Conservation (phyloP, 1,139 yeast genomes). For the Yamadazyma sp. region DNA sequence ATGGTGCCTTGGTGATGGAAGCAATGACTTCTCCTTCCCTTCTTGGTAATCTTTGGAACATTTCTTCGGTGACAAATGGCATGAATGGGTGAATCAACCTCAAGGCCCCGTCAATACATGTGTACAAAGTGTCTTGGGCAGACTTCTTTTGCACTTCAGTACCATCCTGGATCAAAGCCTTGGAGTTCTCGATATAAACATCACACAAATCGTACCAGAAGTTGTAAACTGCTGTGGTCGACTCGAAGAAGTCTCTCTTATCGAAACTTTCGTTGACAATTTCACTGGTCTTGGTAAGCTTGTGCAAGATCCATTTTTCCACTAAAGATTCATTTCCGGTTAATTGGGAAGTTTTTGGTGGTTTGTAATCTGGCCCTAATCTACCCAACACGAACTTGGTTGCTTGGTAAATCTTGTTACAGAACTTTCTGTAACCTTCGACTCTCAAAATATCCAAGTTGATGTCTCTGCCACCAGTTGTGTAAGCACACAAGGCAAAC, state of each 20-base stretch:
- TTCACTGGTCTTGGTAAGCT: constrained; percentile 70
- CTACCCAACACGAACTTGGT: constrained; percentile 95
- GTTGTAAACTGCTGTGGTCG: constrained; percentile 84
- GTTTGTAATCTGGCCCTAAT: constrained; percentile 83
- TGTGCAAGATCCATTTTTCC: constrained; percentile 95
- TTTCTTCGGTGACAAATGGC: constrained; percentile 96
- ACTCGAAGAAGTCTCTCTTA: constrained; percentile 82
- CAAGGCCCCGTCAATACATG: constrained; percentile 89
- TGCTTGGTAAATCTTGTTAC: constrained; percentile 98
- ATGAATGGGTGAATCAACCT: constrained; percentile 94
- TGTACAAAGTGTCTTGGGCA: constrained; percentile 92
- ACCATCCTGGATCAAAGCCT: constrained; percentile 89
- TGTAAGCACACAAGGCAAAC: constrained; percentile 96
- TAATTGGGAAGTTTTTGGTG: constrained; percentile 61
- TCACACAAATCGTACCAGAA: constrained; percentile 98
- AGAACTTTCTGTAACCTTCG: constrained; percentile 98
- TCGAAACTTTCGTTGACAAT: constrained; percentile 68
- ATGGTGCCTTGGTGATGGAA: constrained; percentile 78
- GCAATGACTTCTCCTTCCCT: constrained; percentile 67
- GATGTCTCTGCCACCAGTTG: constrained; percentile 98
- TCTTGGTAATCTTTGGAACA: constrained; percentile 98
- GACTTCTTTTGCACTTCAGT: constrained; percentile 78
- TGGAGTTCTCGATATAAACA: constrained; percentile 96
- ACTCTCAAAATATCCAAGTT: constrained; percentile 94
- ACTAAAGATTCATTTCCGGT: constrained; percentile 88